Conservation (phyloP, 306 rosid species). For the Senna siamea region DNA sequence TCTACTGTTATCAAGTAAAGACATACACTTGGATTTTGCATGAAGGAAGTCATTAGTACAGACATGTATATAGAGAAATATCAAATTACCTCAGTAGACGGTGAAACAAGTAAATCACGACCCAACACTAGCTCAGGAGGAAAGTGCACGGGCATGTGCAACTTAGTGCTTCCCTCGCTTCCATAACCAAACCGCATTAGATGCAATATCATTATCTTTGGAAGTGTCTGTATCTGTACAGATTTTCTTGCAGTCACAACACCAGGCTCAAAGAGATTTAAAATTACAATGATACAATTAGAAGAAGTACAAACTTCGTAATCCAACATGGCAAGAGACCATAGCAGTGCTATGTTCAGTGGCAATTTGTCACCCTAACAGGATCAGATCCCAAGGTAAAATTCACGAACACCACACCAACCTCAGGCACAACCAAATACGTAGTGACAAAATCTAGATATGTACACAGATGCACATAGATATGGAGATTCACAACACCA, state of each 20-base stretch:
- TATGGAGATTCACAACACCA: too few relatives aligned
- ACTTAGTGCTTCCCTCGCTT: constrained; percentile 91
- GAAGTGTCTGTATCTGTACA: constrained; percentile 69
- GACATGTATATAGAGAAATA: neutral
- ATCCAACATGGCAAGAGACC: neutral
- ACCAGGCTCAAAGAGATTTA: constrained; percentile 62
- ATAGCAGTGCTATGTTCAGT: too few relatives aligned
- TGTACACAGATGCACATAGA: too few relatives aligned
- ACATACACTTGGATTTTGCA: too few relatives aligned
- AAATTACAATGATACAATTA: constrained; percentile 14
- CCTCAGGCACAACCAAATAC: too few relatives aligned
- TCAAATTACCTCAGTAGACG: constrained; percentile 62
- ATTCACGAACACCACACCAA: too few relatives aligned
- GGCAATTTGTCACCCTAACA: too few relatives aligned
- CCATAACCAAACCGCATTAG: constrained; percentile 91
- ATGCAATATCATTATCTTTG: constrained; percentile 89
- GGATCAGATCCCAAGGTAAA: too few relatives aligned
- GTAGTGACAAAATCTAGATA: too few relatives aligned
- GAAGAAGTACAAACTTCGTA: constrained; percentile 12
- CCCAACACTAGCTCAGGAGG: constrained; percentile 75
- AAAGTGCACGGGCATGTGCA: constrained; percentile 79
- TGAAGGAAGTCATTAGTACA: too few relatives aligned
- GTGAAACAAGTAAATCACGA: constrained; percentile 72
- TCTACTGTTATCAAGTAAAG: too few relatives aligned
- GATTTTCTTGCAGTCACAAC: constrained; percentile 80